Conservation (phyloP, 2,329 filamentous ascomycete species). For the Fusarium succisae region DNA sequence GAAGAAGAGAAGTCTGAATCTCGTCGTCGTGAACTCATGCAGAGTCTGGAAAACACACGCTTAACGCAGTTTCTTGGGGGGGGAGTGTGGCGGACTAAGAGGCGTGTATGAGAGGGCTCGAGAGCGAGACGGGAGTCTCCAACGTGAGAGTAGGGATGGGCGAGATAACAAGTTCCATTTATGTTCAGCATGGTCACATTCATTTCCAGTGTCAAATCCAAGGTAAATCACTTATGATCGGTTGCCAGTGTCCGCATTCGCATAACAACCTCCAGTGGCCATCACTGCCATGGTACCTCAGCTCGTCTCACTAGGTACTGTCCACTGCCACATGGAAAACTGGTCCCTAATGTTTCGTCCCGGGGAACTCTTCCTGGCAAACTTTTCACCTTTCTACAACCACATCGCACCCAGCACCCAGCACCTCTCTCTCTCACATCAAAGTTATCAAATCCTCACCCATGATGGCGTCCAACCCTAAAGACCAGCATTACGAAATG, state of each 20-base stretch:
- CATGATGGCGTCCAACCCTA: neutral
- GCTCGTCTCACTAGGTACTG: neutral
- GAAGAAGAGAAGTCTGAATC: too few species aligned
- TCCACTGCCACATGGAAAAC: neutral
- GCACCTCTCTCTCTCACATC: accelerated
- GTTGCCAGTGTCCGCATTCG: neutral
- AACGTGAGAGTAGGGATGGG: accelerated
- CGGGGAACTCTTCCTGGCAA: neutral
- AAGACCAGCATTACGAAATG: neutral
- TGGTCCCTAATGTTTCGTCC: neutral
- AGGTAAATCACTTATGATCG: neutral
- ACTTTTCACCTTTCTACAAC: neutral
- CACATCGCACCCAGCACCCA: neutral
- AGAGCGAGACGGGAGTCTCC: neutral
- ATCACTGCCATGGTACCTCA: neutral
- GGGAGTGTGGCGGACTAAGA: too few species aligned
- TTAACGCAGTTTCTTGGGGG: too few species aligned
- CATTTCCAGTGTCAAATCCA: neutral
- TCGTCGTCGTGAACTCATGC: too few species aligned
- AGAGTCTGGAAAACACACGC: too few species aligned
- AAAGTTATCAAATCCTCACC: neutral
- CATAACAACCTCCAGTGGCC: neutral
- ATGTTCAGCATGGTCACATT: neutral
- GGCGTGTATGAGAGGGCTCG: accelerated
- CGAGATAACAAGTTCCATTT: neutral